Base-by-base conservation (phyloP, 2,329 filamentous ascomycete genomes). In the Ascocoryne sarcoides region DNA sequence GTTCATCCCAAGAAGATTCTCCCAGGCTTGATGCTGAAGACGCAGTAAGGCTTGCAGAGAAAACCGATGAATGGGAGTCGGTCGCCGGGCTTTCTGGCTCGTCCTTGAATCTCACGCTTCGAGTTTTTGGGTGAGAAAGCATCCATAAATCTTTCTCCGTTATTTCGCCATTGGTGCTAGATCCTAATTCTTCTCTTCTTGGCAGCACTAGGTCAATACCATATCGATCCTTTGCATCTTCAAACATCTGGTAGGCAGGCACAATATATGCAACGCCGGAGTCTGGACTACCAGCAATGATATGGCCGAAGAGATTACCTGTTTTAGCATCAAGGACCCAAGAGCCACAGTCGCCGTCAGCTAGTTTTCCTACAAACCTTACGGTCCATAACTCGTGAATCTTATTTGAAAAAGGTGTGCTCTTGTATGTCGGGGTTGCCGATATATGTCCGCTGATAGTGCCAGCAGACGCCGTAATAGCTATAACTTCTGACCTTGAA, bases 321-420 rank as follows among this genome's bases (percentile, higher is more conserved):
- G 33, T 35, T 5, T 21, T 16, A 10, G 12, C 4, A 31, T 47
- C 45, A 15, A 44, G 12, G 19, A 47, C 35, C 31, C 39, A 38
- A 4, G 45, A 35, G 0, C 45, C 42, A 19, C 42, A 45, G 12
- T 47, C 45, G 9, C 45, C 45, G 14, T 44, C 36, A 16, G 10
- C 38, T 31, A 38, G 21, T 18, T 5, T 38, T n/a, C 40, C 44
- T 7, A 34, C 32, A 2, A 46, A 26, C n/a, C 10, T 15, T 5
- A 40, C 21, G 20, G 44, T 23, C 14, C 32, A 41, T 12, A 46
- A 20, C 18, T 43, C 37, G 23, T 40, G 44, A 21, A 39, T 34
- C n/a, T 1, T 37, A 17, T n/a, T 39, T 5, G 34, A 32, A 12
- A 34, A 31, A 10, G 37, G 31, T 4, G 29, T 17, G 18, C 18